Evolutionary conservation across 2,329 filamentous ascomycete species (phyloP).

Genomic region (Neonectria ditissima): DNA sequence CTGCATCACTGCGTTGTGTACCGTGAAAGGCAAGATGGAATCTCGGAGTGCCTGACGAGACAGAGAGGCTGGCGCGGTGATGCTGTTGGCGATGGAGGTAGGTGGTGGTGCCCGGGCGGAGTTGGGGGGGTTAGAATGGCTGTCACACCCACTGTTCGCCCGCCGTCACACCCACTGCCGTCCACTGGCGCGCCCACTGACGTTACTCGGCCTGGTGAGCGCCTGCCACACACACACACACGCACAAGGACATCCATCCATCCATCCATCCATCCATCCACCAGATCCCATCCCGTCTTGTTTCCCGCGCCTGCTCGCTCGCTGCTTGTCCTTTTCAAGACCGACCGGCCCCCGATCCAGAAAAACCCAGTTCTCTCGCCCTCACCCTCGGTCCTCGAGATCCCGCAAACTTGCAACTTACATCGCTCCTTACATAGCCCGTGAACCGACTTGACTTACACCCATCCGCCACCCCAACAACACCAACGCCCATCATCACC

Average conservation of each 20-base stretch:
- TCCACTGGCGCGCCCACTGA: background rate
- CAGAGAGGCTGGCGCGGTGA: background rate
- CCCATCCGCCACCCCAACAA: constrained; percentile 1
- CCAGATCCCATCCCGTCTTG: constrained; percentile 6
- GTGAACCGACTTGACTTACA: constrained; percentile 17
- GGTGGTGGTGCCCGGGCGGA: background rate
- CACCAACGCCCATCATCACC: background rate
- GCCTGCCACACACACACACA: background rate
- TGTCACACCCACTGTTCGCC: background rate
- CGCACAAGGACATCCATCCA: constrained; percentile 23
- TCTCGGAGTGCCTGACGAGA: background rate
- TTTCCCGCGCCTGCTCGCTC: constrained; percentile 25
- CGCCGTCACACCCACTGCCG: background rate
- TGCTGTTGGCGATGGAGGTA: background rate
- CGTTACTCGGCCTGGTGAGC: background rate
- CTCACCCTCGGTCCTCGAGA: constrained; percentile 5
- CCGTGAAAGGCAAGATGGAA: too few relatives aligned
- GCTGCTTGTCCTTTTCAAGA: constrained; percentile 11
- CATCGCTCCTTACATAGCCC: background rate
- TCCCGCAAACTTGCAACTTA: background rate
- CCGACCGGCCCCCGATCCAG: constrained; percentile 28
- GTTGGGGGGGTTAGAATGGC: background rate
- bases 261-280: constrained; percentile 9
- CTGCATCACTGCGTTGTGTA: too few relatives aligned
- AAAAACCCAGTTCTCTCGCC: constrained; percentile 1